A percentile compares a stretch with the other conserved stretches of the same genome.
Conservation (phyloP, 164 flowering plant genomes). For the Litsea cubeba region DNA sequence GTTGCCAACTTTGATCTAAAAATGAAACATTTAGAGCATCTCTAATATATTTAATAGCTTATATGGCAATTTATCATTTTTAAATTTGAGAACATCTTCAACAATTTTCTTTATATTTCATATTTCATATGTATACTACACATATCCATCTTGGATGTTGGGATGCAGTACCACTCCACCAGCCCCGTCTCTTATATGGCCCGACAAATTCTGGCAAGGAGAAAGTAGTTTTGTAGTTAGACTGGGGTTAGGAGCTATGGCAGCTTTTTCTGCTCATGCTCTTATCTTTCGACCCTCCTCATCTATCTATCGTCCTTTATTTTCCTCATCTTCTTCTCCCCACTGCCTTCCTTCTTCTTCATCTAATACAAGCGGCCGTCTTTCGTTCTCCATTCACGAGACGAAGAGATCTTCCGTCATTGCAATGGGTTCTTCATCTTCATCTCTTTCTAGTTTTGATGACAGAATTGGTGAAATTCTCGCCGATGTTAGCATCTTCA, state of each 20-base stretch:
- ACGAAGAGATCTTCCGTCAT: neutral
- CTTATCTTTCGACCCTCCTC: neutral
- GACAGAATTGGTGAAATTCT: slow-evolving; percentile 27
- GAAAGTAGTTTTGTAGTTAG: too few relatives aligned
- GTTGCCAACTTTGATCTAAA: too few relatives aligned
- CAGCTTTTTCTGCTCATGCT: slow-evolving; percentile 9
- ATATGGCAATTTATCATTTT: too few relatives aligned
- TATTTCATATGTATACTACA: too few relatives aligned
- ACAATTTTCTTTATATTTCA: too few relatives aligned
- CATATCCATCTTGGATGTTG: too few relatives aligned
- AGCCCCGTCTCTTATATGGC: too few relatives aligned
- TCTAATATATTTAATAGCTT: too few relatives aligned
- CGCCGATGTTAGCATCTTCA: slow-evolving; percentile 55
- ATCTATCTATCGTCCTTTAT: neutral
- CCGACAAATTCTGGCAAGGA: too few relatives aligned
- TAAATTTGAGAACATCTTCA: too few relatives aligned
- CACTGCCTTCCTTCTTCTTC: slow-evolving; percentile 10
- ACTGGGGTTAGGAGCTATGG: slow-evolving; percentile 1
- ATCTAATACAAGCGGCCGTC: slow-evolving; percentile 1
- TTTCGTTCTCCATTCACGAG: slow-evolving; percentile 16
- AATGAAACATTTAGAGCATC: too few relatives aligned
- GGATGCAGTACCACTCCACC: too few relatives aligned
- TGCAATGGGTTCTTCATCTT: slow-evolving; percentile 3
- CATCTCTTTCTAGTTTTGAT: slow-evolving; percentile 15
- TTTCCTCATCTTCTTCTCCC: slow-evolving; percentile 12